These are phyloP conservation scores for Penicillium sp. DNA, from an alignment of 2,329 filamentous ascomycete genomes.

Conservation along the genomic window DNA sequence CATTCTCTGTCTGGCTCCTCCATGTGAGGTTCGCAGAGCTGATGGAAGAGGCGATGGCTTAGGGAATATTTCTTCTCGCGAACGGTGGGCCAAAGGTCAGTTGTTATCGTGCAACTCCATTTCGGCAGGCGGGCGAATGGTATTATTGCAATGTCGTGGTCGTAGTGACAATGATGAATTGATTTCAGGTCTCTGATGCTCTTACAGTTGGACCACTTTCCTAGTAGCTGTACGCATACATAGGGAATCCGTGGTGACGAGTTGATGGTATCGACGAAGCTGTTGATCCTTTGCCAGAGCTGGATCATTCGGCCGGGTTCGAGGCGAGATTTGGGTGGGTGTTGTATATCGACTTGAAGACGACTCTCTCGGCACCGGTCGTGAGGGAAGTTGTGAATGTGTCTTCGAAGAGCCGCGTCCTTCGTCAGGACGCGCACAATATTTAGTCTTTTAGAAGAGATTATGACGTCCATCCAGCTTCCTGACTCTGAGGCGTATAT, in stretches of 20 bases:
- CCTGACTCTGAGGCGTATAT: not conserved
- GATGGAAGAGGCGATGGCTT: not conserved
- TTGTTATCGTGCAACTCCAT: not conserved
- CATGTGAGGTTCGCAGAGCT: not conserved
- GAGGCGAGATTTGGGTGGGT: not conserved
- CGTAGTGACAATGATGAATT: not conserved
- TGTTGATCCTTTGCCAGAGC: not conserved
- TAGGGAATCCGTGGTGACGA: not conserved
- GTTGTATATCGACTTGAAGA: not conserved
- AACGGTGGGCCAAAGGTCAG: not conserved
- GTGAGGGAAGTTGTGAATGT: not conserved
- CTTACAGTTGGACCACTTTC: not conserved
- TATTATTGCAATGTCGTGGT: constrained; percentile 5
- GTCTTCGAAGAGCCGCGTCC: not conserved
- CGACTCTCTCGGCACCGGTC: not conserved
- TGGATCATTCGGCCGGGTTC: not conserved
- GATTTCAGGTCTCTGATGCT: not conserved
- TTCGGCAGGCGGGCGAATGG: constrained; percentile 1
- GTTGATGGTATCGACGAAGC: not conserved
- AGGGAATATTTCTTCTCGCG: not conserved
- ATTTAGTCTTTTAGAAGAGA: not conserved
- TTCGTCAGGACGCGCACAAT: not conserved
- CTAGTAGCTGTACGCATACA: not conserved
- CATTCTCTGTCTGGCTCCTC: not conserved
- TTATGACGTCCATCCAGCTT: not conserved